Conservation (phyloP, 805 yeast genomes). For the Yarrowia sp. region DNA sequence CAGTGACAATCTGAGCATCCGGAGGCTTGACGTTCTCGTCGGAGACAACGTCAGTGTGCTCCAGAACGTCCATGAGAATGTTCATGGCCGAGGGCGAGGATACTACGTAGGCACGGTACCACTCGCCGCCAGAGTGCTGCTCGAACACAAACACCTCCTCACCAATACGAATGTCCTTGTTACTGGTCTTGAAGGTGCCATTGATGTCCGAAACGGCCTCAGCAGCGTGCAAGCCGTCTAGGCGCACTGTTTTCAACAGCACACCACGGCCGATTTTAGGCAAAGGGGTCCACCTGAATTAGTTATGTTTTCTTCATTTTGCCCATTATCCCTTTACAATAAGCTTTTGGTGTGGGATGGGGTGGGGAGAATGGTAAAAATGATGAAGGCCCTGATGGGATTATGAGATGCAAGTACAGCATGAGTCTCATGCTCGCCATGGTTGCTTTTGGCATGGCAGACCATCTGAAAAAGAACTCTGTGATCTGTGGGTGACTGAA, state of each 20-base stretch:
- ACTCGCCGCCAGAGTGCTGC: constrained; percentile 48
- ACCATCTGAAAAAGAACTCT: too few relatives aligned
- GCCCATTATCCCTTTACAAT: background rate
- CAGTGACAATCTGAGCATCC: constrained; percentile 30
- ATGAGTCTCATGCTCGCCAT: too few relatives aligned
- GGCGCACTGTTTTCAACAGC: constrained; percentile 35
- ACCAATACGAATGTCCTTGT: constrained; percentile 42
- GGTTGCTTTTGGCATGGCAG: too few relatives aligned
- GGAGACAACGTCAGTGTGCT: constrained; percentile 37
- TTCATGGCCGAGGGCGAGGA: constrained; percentile 48
- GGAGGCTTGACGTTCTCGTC: constrained; percentile 33
- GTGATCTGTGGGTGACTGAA: too few relatives aligned
- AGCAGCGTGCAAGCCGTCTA: constrained; percentile 12
- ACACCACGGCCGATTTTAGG: constrained; percentile 37
- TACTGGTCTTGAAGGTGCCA: constrained; percentile 7
- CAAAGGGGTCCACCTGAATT: constrained; percentile 48
- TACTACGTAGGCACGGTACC: constrained; percentile 78
- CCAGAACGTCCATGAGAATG: constrained; percentile 33
- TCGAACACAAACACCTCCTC: constrained; percentile 77
- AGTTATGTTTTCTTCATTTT: background rate
- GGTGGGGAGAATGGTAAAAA: background rate
- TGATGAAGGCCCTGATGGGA: background rate
- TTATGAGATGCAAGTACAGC: too few relatives aligned
- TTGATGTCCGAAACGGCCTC: constrained; percentile 22
- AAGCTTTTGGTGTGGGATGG: background rate